Evolutionary conservation across 371 early-diverging fungal species (phyloP).

Genomic region (Mortierella sp.): DNA sequence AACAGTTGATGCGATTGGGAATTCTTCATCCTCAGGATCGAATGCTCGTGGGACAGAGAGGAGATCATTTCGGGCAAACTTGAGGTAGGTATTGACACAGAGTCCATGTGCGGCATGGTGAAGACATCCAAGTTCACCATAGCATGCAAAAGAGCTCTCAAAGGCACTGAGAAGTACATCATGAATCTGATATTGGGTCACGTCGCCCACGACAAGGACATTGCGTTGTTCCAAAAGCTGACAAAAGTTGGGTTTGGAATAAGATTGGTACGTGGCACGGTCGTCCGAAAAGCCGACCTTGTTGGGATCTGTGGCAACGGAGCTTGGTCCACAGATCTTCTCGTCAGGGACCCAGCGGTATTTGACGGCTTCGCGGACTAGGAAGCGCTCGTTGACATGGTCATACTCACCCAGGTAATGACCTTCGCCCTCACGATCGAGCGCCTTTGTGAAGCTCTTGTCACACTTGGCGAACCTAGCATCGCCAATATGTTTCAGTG

Average conservation of each 20-base stretch:
- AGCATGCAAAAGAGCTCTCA: conserved; percentile 65
- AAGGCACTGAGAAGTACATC: conserved; percentile 64
- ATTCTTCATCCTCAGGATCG: conserved; percentile 55
- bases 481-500: conserved; percentile 38
- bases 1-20: conserved; percentile 57
- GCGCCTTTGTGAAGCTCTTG: conserved; percentile 37
- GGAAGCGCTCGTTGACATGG: conserved; percentile 16
- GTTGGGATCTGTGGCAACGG: conserved; percentile 12
- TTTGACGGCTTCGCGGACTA: conserved; percentile 50
- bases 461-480: conserved; percentile 42
- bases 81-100: conserved; percentile 48
- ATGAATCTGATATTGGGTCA: conserved; percentile 67
- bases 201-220: conserved; percentile 66
- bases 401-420: conserved; percentile 50
- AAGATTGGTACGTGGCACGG: conserved; percentile 21
- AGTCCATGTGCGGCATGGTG: conserved; percentile 39
- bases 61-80: conserved; percentile 68
- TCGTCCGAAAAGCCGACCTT: conserved; percentile 31
- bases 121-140: conserved; percentile 68
- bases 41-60: conserved; percentile 58
- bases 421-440: conserved; percentile 43
- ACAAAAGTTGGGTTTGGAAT: conserved; percentile 28
- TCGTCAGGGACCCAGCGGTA: conserved; percentile 50
- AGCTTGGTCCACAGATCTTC: conserved; percentile 33
- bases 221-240: conserved; percentile 23